Conservation (phyloP, 768 basidiomycete species). For the Rhodosporidiobolus odoratus region DNA sequence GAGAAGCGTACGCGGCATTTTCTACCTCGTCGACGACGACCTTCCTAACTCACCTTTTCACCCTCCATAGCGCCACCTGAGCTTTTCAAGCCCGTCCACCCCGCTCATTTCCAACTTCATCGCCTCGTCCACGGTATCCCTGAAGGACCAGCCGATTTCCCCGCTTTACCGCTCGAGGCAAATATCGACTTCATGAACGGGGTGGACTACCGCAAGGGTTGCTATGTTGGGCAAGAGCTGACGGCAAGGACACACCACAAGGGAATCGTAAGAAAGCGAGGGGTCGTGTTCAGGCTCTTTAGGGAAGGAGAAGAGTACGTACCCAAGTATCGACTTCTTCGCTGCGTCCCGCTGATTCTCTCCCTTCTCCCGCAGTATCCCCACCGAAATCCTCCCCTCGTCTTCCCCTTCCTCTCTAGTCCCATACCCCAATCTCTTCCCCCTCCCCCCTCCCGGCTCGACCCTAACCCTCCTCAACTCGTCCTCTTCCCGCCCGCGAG, state of each 20-base stretch:
- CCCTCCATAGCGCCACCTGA: constrained; percentile 17
- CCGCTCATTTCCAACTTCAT: constrained; percentile 60
- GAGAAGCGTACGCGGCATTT: constrained; percentile 61
- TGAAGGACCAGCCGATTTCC: constrained; percentile 75
- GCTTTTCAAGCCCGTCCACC: constrained; percentile 16
- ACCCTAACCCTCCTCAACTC: constrained; percentile 24
- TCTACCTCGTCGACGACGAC: neutral
- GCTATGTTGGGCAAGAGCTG: constrained; percentile 95
- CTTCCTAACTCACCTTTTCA: constrained; percentile 45
- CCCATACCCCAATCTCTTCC: constrained; percentile 29
- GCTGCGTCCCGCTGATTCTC: neutral
- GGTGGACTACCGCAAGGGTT: constrained; percentile 95
- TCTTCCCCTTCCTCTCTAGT: neutral
- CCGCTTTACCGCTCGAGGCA: constrained; percentile 87
- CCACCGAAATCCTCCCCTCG: constrained; percentile 23
- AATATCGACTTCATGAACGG: constrained; percentile 93
- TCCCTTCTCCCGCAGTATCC: neutral
- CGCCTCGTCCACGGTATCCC: constrained; percentile 78
- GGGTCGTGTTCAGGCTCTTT: constrained; percentile 68
- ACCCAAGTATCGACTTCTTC: neutral
- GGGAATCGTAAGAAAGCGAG: constrained; percentile 81
- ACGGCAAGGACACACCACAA: constrained; percentile 96
- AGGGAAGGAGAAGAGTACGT: constrained; percentile 46
- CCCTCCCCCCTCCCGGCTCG: constrained; percentile 18
- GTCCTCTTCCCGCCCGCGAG: constrained; percentile 14